Conservation (phyloP, 2,329 filamentous ascomycete species). For the Didymella pinodella region DNA sequence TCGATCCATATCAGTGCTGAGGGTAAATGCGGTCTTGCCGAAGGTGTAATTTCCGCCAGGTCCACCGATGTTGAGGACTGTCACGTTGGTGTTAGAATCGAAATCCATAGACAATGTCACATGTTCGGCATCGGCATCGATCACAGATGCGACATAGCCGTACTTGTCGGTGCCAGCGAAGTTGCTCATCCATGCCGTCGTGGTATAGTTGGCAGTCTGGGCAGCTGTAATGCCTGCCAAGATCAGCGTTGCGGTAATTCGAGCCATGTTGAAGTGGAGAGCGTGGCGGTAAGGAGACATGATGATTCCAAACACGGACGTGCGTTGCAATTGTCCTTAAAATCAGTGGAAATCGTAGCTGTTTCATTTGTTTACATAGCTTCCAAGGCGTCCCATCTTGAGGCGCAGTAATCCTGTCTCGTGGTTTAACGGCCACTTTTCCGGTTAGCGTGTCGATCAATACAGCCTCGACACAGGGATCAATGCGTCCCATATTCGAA, state of each 20-base stretch:
- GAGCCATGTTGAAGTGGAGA: neutral
- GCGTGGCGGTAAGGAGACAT: neutral
- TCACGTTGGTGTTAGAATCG: conserved; percentile 1
- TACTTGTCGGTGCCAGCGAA: conserved; percentile 10
- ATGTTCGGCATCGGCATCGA: conserved; percentile 13
- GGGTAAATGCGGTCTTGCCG: conserved; percentile 3
- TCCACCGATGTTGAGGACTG: conserved; percentile 6
- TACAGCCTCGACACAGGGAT: neutral
- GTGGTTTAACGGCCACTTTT: neutral
- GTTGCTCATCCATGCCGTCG: conserved; percentile 14
- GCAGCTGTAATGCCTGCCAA: conserved; percentile 11
- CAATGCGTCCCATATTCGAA: neutral
- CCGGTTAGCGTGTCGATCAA: conserved; percentile 7
- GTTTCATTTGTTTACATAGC: conserved; percentile 6
- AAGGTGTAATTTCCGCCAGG: conserved; percentile 5
- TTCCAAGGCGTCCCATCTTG: conserved; percentile 8
- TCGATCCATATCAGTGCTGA: neutral
- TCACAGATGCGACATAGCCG: conserved; percentile 17
- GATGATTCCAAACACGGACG: neutral
- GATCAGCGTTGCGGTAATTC: conserved; percentile 1
- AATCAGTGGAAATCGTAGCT: neutral
- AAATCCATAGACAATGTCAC: conserved; percentile 10
- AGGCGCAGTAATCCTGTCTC: conserved; percentile 8
- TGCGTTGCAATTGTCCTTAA: no score
- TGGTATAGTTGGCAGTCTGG: conserved; percentile 12